These are phyloP conservation scores for Neonectria coccinea DNA, from an alignment of 2,329 filamentous ascomycete genomes.

Conservation along the genomic window DNA sequence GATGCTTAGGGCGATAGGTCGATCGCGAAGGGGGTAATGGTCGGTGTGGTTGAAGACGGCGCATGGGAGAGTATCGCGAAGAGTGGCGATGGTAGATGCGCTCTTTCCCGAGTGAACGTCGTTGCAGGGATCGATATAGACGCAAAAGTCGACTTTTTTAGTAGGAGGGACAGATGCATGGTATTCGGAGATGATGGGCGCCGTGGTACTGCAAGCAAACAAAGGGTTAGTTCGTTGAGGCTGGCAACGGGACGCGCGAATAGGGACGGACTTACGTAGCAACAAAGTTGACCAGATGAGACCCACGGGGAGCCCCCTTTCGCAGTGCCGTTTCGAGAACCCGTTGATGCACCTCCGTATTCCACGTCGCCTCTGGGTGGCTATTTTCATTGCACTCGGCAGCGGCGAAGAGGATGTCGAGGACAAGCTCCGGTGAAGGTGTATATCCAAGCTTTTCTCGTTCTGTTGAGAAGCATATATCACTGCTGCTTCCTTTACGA, in stretches of 20 bases:
- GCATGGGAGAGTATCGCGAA: not conserved
- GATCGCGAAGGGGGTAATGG: conserved; percentile 13
- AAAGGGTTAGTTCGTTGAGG: not conserved
- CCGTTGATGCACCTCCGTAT: conserved; percentile 5
- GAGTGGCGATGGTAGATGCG: not conserved
- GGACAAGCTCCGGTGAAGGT: not conserved
- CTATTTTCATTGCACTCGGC: conserved; percentile 3
- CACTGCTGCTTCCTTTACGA: not conserved
- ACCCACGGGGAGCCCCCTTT: not conserved
- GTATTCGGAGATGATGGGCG: not conserved
- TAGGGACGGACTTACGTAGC: not conserved
- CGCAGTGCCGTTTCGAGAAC: conserved; percentile 2
- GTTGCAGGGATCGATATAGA: conserved; percentile 1
- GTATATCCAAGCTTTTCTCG: not conserved
- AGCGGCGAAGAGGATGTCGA: not conserved
- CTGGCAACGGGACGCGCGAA: not conserved
- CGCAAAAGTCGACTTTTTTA: not conserved
- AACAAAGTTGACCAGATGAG: not conserved
- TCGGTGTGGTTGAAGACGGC: conserved; percentile 16
- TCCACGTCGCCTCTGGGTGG: conserved; percentile 10
- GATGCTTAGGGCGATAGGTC: conserved; percentile 24
- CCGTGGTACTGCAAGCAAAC: not conserved
- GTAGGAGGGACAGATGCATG: not conserved
- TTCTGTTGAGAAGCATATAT: not conserved
- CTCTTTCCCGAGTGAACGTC: not conserved